Conservation (phyloP, 441 rosid genomes). For the Erodium moschatum region DNA sequence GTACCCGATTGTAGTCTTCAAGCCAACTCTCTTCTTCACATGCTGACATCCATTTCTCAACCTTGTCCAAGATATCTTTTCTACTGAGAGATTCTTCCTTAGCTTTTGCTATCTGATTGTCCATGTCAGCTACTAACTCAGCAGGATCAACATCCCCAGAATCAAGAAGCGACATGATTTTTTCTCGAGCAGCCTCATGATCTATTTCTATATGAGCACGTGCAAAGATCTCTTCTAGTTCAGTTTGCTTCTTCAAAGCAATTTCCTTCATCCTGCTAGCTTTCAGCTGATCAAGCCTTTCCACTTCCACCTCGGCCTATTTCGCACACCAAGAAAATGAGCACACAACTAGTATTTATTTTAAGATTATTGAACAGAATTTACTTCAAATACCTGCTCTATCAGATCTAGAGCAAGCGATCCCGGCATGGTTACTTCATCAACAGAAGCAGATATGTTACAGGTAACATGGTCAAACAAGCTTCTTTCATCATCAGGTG, state of each 20-base stretch:
- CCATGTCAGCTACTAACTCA: conserved; percentile 84
- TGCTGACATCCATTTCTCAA: conserved; percentile 98
- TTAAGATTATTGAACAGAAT: background rate
- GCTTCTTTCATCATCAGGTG: conserved; percentile 70
- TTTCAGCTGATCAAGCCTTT: conserved; percentile 87
- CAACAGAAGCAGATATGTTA: conserved; percentile 74
- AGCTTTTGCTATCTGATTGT: conserved; percentile 72
- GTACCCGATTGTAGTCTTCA: conserved; percentile 87
- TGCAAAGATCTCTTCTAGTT: conserved; percentile 79
- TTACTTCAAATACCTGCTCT: conserved; percentile 55
- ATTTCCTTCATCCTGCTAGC: conserved; percentile 94
- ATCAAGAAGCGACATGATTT: conserved; percentile 65
- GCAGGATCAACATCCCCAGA: conserved; percentile 80
- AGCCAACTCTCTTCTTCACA: conserved; percentile 99
- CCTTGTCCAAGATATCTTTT: conserved; percentile 90
- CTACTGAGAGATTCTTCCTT: conserved; percentile 88
- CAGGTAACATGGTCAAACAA: conserved; percentile 82
- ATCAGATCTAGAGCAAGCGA: conserved; percentile 81
- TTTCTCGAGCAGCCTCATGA: conserved; percentile 79
- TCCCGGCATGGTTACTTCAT: conserved; percentile 75
- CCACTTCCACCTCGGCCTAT: conserved; percentile 87
- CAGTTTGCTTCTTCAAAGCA: conserved; percentile 76
- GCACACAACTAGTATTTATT: conserved; percentile 12
- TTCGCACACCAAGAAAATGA: conserved; percentile 16
- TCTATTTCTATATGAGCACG: conserved; percentile 74